Evolutionary conservation across 1,284 basidiomycete genomes (phyloP).

Genomic region (Trichosporon ovoides): DNA sequence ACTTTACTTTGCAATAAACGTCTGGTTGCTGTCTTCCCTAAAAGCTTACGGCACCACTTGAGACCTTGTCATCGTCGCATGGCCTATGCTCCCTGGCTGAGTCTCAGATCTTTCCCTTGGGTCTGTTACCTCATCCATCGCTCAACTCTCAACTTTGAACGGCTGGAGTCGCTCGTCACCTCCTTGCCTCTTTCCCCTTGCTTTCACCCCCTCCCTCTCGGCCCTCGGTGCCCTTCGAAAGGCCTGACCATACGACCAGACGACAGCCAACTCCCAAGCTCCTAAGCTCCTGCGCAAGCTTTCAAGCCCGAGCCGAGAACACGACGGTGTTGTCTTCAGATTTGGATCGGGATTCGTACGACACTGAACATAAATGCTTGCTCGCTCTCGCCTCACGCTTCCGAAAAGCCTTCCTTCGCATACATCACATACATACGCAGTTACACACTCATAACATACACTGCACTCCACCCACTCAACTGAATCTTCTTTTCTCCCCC

Average conservation of each 20-base stretch:
- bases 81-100: not conserved
- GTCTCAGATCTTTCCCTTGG: constrained; percentile 1
- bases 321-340: constrained; percentile 4
- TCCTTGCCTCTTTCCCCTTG: not conserved
- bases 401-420: constrained; percentile 3
- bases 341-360: constrained; percentile 5
- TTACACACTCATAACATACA: constrained; percentile 1
- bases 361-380: not conserved
- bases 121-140: constrained; percentile 5
- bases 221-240: not conserved
- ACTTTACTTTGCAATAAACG: constrained; percentile 7
- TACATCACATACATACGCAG: constrained; percentile 6
- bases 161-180: not conserved
- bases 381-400: not conserved
- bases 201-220: not conserved
- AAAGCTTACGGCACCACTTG: constrained; percentile 5
- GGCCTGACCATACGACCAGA: not conserved
- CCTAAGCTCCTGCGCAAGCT: not conserved
- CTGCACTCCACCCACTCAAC: not conserved
- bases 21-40: constrained; percentile 5
- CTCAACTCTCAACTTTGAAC: constrained; percentile 3
- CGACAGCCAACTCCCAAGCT: not conserved
- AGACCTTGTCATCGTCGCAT: constrained; percentile 6
- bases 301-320: constrained; percentile 3
- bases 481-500: not conserved